phyloP scores from a whole-genome alignment of 1,139 yeast species.

The Wickerhamomyces sp. region DNA sequence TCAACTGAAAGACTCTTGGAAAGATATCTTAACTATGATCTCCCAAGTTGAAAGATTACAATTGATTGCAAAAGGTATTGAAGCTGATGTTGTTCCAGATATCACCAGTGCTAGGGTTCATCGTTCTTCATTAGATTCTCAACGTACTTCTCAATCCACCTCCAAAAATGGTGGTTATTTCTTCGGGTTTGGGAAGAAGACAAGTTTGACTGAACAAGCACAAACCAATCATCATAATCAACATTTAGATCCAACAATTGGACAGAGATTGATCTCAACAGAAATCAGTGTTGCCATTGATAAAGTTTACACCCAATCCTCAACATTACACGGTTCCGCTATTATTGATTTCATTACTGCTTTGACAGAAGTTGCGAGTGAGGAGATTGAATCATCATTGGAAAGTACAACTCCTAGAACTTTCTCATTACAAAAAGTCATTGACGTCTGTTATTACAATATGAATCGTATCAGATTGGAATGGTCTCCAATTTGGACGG shows the following conservation, averaged over 20 bases:
- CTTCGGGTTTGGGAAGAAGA: constrained; percentile 37
- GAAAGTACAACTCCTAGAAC: constrained; percentile 80
- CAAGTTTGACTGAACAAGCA: constrained; percentile 43
- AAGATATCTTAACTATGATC: constrained; percentile 70
- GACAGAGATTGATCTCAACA: constrained; percentile 59
- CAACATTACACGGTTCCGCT: constrained; percentile 74
- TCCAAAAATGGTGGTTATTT: constrained; percentile 22
- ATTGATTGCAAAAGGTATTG: constrained; percentile 83
- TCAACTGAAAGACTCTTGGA: constrained; percentile 72
- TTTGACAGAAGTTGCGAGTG: constrained; percentile 78
- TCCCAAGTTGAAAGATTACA: constrained; percentile 91
- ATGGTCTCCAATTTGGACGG: constrained; percentile 95
- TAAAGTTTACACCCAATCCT: constrained; percentile 79
- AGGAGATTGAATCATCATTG: constrained; percentile 88
- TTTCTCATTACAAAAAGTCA: constrained; percentile 90
- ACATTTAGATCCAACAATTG: constrained; percentile 48
- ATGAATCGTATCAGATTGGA: constrained; percentile 95
- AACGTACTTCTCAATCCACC: constrained; percentile 30
- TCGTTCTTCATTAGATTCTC: constrained; percentile 54
- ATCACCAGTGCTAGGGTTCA: constrained; percentile 63
- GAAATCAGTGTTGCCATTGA: constrained; percentile 85
- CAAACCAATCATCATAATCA: constrained; percentile 47
- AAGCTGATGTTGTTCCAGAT: constrained; percentile 82
- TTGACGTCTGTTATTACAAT: constrained; percentile 95
- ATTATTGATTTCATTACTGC: constrained; percentile 86